Percentiles rank a stretch among this genome's conserved stretches.
These are phyloP conservation scores for Annulohypoxylon stygium DNA, from an alignment of 495 filamentous ascomycete genomes.

Conservation along the genomic window DNA sequence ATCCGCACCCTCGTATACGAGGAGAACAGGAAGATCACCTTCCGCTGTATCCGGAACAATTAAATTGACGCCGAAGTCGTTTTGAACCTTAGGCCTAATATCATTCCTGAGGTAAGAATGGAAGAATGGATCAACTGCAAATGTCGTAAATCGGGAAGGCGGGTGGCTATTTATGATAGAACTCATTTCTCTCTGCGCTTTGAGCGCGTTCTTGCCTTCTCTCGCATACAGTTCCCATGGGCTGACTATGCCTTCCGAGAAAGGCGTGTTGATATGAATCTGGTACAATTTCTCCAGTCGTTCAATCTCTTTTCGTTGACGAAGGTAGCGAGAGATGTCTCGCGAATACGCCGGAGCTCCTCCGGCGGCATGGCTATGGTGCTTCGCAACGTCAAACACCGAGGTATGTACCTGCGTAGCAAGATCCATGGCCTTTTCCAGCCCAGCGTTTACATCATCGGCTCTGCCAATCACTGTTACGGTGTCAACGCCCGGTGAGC, in stretches of 20 bases:
- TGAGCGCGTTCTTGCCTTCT: constrained; percentile 84
- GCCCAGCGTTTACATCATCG: constrained; percentile 75
- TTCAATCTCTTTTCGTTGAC: constrained; percentile 79
- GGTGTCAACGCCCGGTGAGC: constrained; percentile 77
- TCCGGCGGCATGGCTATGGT: constrained; percentile 78
- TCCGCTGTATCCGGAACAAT: constrained; percentile 76
- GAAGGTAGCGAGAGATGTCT: constrained; percentile 85
- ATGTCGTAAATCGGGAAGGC: constrained; percentile 75
- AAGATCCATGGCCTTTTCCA: constrained; percentile 84
- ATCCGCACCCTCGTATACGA: constrained; percentile 84
- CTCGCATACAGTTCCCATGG: constrained; percentile 88
- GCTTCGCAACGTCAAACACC: constrained; percentile 80
- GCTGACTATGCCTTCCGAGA: constrained; percentile 68
- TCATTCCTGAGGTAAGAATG: constrained; percentile 79
- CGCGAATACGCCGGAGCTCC: constrained; percentile 82
- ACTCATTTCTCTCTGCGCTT: constrained; percentile 84
- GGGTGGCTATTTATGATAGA: constrained; percentile 83
- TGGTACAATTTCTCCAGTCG: constrained; percentile 81
- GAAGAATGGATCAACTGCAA: constrained; percentile 87
- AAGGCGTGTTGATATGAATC: constrained; percentile 83
- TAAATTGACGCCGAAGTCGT: constrained; percentile 82
- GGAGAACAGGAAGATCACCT: constrained; percentile 71
- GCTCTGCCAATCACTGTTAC: constrained; percentile 86
- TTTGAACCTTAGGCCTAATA: constrained; percentile 70
- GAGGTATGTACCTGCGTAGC: constrained; percentile 84